Evolutionary conservation across 2,329 filamentous ascomycete genomes (phyloP).

Genomic region (Sclerotinia trifoliorum): DNA sequence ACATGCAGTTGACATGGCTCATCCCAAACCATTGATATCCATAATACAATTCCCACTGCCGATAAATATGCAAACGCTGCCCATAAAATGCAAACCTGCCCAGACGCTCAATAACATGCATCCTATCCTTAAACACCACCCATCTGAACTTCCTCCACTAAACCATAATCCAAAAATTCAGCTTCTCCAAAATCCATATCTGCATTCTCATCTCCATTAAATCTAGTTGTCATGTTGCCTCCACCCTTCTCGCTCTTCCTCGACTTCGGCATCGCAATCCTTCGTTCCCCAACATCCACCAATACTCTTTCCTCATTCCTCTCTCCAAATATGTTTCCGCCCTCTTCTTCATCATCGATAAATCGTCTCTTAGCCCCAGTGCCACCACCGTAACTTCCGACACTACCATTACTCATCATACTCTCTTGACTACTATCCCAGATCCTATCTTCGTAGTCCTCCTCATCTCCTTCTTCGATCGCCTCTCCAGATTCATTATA

Average conservation of each 20-base stretch:
- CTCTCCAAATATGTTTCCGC: slow-evolving; percentile 17
- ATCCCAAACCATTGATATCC: background rate
- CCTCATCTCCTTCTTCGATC: slow-evolving; percentile 39
- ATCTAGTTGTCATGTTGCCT: slow-evolving; percentile 27
- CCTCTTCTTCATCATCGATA: slow-evolving; percentile 34
- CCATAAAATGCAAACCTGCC: background rate
- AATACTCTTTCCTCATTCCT: slow-evolving; percentile 16
- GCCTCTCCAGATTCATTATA: slow-evolving; percentile 38
- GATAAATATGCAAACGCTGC: background rate
- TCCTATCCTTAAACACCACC: slow-evolving; percentile 29
- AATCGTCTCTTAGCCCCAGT: slow-evolving; percentile 34
- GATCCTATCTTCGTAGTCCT: slow-evolving; percentile 35
- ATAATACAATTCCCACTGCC: background rate
- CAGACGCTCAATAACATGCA: background rate
- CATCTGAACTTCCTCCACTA: slow-evolving; percentile 38
- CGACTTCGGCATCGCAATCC: slow-evolving; percentile 30
- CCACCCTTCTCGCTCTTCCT: slow-evolving; percentile 32
- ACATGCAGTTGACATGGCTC: background rate
- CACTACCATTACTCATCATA: slow-evolving; percentile 27
- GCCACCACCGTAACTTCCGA: slow-evolving; percentile 16
- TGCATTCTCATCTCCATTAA: slow-evolving; percentile 48
- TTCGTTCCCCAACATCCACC: slow-evolving; percentile 33
- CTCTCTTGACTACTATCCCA: slow-evolving; percentile 36
- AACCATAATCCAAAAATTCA: slow-evolving; percentile 55
- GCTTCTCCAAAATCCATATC: slow-evolving; percentile 64